A percentile compares a stretch with the other conserved stretches of the same genome.
Conservation (phyloP, 2,329 filamentous ascomycete genomes). For the Aureobasidium lini region DNA sequence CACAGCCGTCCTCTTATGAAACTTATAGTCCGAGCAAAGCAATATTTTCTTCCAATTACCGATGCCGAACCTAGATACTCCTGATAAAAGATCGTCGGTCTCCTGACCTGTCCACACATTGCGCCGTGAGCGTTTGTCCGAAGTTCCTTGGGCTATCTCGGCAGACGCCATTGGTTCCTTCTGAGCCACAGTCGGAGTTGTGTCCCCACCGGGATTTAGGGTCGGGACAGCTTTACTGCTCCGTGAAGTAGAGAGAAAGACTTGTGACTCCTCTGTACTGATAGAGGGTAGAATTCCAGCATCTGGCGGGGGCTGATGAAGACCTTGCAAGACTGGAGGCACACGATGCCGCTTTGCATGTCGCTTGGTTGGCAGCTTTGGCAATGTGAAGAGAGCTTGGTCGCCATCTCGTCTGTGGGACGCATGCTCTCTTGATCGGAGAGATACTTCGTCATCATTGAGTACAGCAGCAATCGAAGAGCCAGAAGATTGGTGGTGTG, state of each 20-base stretch:
- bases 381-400: slow-evolving; percentile 25
- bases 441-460: slow-evolving; percentile 27
- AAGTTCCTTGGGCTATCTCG: background rate
- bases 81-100: slow-evolving; percentile 49
- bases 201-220: background rate
- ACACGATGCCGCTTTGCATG: slow-evolving; percentile 29
- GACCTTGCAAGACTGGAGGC: slow-evolving; percentile 48
- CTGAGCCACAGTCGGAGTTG: background rate
- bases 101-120: slow-evolving; percentile 58
- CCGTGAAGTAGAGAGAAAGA: background rate
- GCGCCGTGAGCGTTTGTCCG: slow-evolving; percentile 15
- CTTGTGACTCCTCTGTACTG: slow-evolving; percentile 35
- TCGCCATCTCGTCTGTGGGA: slow-evolving; percentile 21
- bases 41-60: slow-evolving; percentile 59
- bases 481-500: slow-evolving; percentile 20
- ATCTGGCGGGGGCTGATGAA: slow-evolving; percentile 58
- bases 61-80: slow-evolving; percentile 54
- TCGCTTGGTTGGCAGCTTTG: slow-evolving; percentile 30
- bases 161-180: background rate
- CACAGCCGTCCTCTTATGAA: slow-evolving; percentile 52
- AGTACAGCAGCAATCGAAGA: slow-evolving; percentile 30
- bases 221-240: background rate
- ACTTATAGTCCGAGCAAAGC: slow-evolving; percentile 48
- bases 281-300: slow-evolving; percentile 55
- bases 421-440: slow-evolving; percentile 21